Evolutionary conservation across 345 rosid genomes (phyloP), one percentile per base, ranked within the genome.

Genomic region (Brassica incana): DNA sequence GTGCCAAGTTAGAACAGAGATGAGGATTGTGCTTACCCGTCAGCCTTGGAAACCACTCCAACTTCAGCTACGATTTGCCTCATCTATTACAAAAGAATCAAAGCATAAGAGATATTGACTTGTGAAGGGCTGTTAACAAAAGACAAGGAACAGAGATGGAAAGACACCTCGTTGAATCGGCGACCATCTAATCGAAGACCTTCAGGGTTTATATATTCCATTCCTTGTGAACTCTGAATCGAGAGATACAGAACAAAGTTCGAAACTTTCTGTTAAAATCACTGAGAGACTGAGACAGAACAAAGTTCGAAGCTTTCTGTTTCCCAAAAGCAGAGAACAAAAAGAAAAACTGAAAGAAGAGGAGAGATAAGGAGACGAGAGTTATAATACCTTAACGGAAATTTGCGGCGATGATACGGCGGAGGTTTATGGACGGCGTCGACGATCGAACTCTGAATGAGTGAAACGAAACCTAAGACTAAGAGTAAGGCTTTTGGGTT

Each of bases 131-230:
- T 61, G 65, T 0, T 5, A n/a, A 15, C 36, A 80, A 25, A 4
- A 50, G 35, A 25, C 32, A 23, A 36, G 15, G 7, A 14, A 33
- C 0, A 7, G 27, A 58, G 75, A 68, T 20, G 58, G 32, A 74
- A 20, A 0, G 15, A 40, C 77, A 90, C 99, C 79, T 95, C 97
- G 73, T 87, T 73, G 71, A 92, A 94, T 27, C 96, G 96, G 38
- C 99, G 92, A 69, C 99, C 97, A 69, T 88, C 98, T 27, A 87
- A 77, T 29, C 97, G 85, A 75, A 87, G 87, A 65, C 99, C 98
- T 89, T 95, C 97, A 0, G 92, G 98, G 88, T 88, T 95, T 30
- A 91, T 90, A 78, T 67, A 93, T 75, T 93, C 97, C 96, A 93
- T 95, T 66, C 54, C 52, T 62, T 80, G 79, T 15, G 5, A 66